These are phyloP conservation scores for Cladobotryum mycophilum DNA, from an alignment of 2,329 filamentous ascomycete genomes.

Conservation along the genomic window DNA sequence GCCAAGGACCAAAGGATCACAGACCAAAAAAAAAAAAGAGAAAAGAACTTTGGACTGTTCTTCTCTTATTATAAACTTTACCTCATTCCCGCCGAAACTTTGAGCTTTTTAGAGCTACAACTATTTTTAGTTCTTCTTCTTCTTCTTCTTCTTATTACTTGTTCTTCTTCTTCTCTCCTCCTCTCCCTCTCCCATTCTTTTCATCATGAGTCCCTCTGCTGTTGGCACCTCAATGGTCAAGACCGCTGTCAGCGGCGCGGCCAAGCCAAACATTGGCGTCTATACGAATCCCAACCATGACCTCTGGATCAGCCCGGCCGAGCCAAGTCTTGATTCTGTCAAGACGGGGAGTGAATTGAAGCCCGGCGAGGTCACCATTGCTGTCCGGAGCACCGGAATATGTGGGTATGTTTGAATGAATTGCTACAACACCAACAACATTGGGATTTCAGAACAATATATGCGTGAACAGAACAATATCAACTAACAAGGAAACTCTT, in stretches of 20 bases:
- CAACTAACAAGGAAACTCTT: not conserved
- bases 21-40: no score
- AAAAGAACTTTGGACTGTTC: no score
- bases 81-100: no score
- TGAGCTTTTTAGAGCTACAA: no score
- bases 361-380: constrained; percentile 78
- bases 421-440: not conserved
- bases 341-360: constrained; percentile 61
- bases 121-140: no score
- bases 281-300: constrained; percentile 93
- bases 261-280: constrained; percentile 86
- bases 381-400: constrained; percentile 90
- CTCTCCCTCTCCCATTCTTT: not conserved
- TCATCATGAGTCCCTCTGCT: constrained; percentile 31
- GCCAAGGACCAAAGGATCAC: no score
- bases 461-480: not conserved
- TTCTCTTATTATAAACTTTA: no score
- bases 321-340: constrained; percentile 70
- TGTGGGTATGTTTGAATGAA: constrained; percentile 63
- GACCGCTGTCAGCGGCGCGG: constrained; percentile 7
- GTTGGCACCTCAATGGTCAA: constrained; percentile 21
- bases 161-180: no score
- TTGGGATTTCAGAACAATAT: no score
- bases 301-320: constrained; percentile 76
- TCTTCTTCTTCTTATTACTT: no score